Evolutionary conservation across 2,329 filamentous ascomycete genomes (phyloP).

Genomic region (Aureobasidium uvarum): DNA sequence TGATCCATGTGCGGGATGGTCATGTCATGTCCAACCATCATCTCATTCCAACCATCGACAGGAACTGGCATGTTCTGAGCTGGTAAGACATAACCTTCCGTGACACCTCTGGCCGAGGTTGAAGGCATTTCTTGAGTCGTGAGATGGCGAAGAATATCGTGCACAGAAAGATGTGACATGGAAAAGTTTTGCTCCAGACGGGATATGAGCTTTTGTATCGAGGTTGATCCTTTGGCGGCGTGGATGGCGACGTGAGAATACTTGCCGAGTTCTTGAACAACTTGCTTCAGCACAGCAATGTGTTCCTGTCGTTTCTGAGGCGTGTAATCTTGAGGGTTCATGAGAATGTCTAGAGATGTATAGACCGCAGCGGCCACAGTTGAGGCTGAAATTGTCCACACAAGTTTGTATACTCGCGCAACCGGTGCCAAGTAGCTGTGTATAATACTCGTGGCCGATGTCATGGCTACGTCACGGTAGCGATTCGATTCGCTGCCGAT

Average conservation of each 20-base stretch:
- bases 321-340: slow-evolving; percentile 16
- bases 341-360: slow-evolving; percentile 17
- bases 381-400: slow-evolving; percentile 23
- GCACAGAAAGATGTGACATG: slow-evolving; percentile 10
- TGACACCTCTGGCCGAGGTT: background rate
- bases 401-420: slow-evolving; percentile 16
- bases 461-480: slow-evolving; percentile 19
- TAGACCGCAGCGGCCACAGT: slow-evolving; percentile 23
- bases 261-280: background rate
- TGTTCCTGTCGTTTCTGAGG: slow-evolving; percentile 9
- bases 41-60: slow-evolving; percentile 8
- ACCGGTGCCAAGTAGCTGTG: slow-evolving; percentile 1
- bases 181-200: slow-evolving; percentile 7
- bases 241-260: slow-evolving; percentile 10
- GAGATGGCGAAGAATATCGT: slow-evolving; percentile 17
- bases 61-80: background rate
- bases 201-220: background rate
- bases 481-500: slow-evolving; percentile 5
- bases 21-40: slow-evolving; percentile 5
- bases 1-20: slow-evolving; percentile 2
- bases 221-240: slow-evolving; percentile 19
- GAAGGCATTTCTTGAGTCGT: slow-evolving; percentile 14
- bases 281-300: background rate
- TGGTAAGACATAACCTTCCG: slow-evolving; percentile 10
- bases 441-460: slow-evolving; percentile 5